Evolutionary conservation across 768 basidiomycete genomes (phyloP).

Genomic region (Boletus sp.): DNA sequence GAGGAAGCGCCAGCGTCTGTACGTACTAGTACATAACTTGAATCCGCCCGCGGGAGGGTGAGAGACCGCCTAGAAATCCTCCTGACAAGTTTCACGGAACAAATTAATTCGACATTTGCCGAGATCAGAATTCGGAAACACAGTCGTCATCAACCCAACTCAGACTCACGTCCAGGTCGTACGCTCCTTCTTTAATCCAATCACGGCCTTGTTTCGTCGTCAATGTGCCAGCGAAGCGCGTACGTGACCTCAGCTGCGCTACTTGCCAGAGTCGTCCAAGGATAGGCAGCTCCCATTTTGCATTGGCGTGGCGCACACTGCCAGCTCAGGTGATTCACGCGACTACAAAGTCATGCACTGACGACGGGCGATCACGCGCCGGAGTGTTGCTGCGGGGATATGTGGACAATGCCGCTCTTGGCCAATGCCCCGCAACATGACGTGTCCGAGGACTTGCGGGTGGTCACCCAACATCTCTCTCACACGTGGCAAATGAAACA

Average conservation of each 20-base stretch:
- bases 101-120: slow-evolving; percentile 1
- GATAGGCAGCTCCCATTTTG: slow-evolving; percentile 8
- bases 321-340: slow-evolving; percentile 8
- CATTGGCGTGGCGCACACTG: background rate
- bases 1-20: background rate
- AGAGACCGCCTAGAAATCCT: slow-evolving; percentile 13
- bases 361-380: slow-evolving; percentile 8
- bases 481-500: slow-evolving; percentile 22
- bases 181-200: slow-evolving; percentile 1
- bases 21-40: slow-evolving; percentile 8
- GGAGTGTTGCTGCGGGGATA: background rate
- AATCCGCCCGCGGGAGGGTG: slow-evolving; percentile 6
- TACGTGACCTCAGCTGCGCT: background rate
- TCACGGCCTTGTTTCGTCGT: background rate
- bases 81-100: slow-evolving; percentile 20
- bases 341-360: background rate
- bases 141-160: background rate
- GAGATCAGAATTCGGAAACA: background rate
- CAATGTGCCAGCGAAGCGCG: slow-evolving; percentile 1
- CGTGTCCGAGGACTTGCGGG: slow-evolving; percentile 19
- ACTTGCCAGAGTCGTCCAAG: slow-evolving; percentile 2
- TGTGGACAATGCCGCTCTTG: background rate
- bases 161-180: background rate
- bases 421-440: background rate
- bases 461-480: background rate